Evolutionary conservation across 805 yeast genomes (phyloP).

Genomic region (Priceomyces medius): DNA sequence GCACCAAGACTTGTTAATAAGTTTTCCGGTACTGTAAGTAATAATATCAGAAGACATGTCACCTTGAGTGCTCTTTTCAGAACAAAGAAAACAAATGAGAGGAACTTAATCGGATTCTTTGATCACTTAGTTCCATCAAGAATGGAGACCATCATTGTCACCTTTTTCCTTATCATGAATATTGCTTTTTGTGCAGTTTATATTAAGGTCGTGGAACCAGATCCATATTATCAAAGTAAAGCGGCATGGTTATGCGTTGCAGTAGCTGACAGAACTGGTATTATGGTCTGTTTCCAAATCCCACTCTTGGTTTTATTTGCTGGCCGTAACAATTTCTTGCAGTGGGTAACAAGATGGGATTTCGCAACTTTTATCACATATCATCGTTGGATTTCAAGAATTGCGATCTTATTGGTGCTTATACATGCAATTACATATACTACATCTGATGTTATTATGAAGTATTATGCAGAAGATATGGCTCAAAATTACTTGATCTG

Average conservation of each 20-base stretch:
- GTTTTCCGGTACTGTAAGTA: constrained; percentile 27
- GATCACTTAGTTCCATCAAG: constrained; percentile 35
- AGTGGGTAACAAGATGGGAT: constrained; percentile 59
- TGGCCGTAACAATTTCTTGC: constrained; percentile 61
- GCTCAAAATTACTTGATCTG: constrained; percentile 22
- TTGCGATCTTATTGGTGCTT: constrained; percentile 24
- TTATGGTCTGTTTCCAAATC: constrained; percentile 42
- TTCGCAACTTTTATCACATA: constrained; percentile 40
- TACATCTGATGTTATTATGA: constrained; percentile 8
- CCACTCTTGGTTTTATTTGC: constrained; percentile 60
- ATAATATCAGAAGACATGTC: constrained; percentile 21
- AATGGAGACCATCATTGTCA: constrained; percentile 30
- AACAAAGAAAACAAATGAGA: constrained; percentile 20
- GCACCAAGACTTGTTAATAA: constrained; percentile 35
- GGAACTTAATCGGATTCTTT: constrained; percentile 16
- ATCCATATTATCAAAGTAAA: constrained; percentile 24
- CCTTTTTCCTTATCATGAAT: constrained; percentile 18
- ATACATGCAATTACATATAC: constrained; percentile 34
- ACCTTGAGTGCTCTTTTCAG: constrained; percentile 21
- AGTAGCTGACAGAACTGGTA: constrained; percentile 53
- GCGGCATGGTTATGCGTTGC: constrained; percentile 27
- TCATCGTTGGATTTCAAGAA: constrained; percentile 47
- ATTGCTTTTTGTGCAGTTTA: constrained; percentile 16
- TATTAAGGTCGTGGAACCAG: constrained; percentile 19
- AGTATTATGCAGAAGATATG: constrained; percentile 12